Base-by-base conservation (phyloP, 495 filamentous ascomycete species). In the Tetracladium setigerum region DNA sequence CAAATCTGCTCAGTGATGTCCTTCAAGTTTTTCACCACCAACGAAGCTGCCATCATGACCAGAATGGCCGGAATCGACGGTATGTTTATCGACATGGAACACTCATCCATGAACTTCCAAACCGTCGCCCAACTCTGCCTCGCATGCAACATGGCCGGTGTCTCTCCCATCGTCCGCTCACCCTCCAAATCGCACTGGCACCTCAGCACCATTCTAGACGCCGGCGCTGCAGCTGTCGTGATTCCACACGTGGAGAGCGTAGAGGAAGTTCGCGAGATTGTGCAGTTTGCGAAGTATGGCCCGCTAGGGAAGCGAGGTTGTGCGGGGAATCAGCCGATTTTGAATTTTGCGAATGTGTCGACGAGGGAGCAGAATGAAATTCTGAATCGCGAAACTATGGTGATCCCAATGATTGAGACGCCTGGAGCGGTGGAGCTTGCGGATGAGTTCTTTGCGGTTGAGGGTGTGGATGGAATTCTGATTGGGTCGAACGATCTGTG, bases 331-430 rank as follows among this genome's bases (percentile, higher is more conserved):
- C 34, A n/a, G 13, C 13, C 34, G 13, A 16, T 16, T 16, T 10
- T 36, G 16, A n/a, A 36, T n/a, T 36, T n/a, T 16, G 34, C 13
- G 13, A n/a, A n/a, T 16, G 13, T 36, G 13, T 10, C 34, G 3
- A 36, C 34, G 13, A 36, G 13, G 5, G 3, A 36, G 13, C 13
- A n/a, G 34, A 36, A 36, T 16, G 16, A 36, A 9, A 16, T 16
- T n/a, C 5, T n/a, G 13, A 66, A 62, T 35, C 5, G 15, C 1
- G 46, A 62, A 37, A 59, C 59, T 0, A 62, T 63, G 61, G 18
- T 62, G 4, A 61, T 66, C 39, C 54, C 55, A 1, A 66, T 66
- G 62, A 62, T 66, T 50, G 62, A 66, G 46, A 63, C 62, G 0
- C 56, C 53, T 5, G 44, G 19, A 17, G 61, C 57, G 13, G 56